Evolutionary conservation across 257 asterid species (phyloP).

Genomic region (Penstemon davidsonii): DNA sequence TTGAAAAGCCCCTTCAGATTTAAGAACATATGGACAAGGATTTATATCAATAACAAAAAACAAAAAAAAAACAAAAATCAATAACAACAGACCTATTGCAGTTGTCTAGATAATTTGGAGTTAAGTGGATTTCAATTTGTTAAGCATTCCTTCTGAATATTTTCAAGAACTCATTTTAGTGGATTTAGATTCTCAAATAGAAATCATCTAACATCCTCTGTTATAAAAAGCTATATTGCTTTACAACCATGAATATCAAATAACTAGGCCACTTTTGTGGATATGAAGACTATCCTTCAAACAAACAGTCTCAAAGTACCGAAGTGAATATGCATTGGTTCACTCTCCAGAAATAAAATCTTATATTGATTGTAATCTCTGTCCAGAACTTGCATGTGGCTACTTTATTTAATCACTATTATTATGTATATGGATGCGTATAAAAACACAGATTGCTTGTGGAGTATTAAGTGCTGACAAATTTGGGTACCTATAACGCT

Average conservation of each 20-base stretch:
- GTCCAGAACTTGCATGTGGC: background rate
- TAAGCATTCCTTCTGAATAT: background rate
- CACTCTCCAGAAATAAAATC: background rate
- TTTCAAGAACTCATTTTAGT: background rate
- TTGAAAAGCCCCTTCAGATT: slow-evolving; percentile 7
- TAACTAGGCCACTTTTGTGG: background rate
- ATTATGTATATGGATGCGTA: background rate
- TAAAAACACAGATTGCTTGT: background rate
- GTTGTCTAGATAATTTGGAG: background rate
- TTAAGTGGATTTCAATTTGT: slow-evolving; percentile 4
- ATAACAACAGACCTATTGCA: background rate
- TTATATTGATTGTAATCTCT: slow-evolving; percentile 7
- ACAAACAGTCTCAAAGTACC: background rate
- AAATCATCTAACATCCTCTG: background rate
- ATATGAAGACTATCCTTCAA: background rate
- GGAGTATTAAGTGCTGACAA: background rate
- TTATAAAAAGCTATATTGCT: background rate
- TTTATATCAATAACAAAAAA: no score
- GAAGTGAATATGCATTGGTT: background rate
- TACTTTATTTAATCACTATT: slow-evolving; percentile 1
- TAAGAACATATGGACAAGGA: no score
- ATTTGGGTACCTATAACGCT: slow-evolving; percentile 15
- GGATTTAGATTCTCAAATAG: background rate
- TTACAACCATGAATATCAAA: no score
- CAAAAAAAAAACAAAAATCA: no score